phyloP scores from a whole-genome alignment of 2,329 filamentous ascomycete species.

The Epichloe sp. region DNA sequence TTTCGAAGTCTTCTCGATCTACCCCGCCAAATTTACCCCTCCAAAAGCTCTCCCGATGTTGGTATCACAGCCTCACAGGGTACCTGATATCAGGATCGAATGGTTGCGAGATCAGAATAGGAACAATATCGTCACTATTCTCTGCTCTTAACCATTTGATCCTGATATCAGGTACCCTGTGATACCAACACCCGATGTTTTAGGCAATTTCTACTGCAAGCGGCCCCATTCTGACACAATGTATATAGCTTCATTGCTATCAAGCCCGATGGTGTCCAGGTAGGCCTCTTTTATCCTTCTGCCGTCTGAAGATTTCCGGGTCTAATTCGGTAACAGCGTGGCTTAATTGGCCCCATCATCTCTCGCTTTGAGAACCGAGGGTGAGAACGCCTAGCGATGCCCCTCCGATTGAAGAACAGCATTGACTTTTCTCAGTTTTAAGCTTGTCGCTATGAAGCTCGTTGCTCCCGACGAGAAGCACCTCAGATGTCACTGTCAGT shows the following conservation, averaged over 20 bases:
- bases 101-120: too few species aligned
- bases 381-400: constrained; percentile 31
- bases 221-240: constrained; percentile 12
- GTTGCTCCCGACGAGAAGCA: constrained; percentile 78
- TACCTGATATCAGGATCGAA: too few species aligned
- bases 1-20: constrained; percentile 2
- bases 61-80: too few species aligned
- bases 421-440: constrained; percentile 41
- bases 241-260: constrained; percentile 89
- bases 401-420: background rate
- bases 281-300: constrained; percentile 29
- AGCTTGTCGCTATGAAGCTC: constrained; percentile 97
- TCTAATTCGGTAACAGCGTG: constrained; percentile 49
- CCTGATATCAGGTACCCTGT: too few species aligned
- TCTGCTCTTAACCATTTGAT: too few species aligned
- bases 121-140: too few species aligned
- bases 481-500: constrained; percentile 87
- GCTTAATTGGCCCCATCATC: constrained; percentile 96
- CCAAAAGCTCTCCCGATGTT: constrained; percentile 4
- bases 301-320: background rate
- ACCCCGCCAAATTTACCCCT: constrained; percentile 21
- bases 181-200: background rate
- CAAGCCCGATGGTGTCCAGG: constrained; percentile 99
- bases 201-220: background rate
- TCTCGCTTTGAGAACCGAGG: constrained; percentile 94